Base-by-base conservation (phyloP, 805 yeast genomes). In the Teunomyces tritomae region DNA sequence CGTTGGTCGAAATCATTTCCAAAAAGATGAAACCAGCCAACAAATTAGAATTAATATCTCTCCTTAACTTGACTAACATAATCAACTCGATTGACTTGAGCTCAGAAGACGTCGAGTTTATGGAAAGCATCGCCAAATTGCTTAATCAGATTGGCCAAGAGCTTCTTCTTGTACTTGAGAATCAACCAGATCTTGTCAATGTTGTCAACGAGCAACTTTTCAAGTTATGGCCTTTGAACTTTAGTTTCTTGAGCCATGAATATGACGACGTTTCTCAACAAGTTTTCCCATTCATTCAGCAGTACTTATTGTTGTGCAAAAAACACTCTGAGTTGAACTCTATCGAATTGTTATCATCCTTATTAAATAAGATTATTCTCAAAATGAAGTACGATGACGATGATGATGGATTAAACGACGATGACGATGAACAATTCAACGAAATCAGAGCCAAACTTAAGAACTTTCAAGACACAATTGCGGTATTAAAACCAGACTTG, bases 231-330 rank as follows among this genome's bases (percentile, higher is more conserved):
- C 97, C 97, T 17, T 73, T 83, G 28, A 73, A 87, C 6, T 76
- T 92, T 49, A 76, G 76, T 49, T 88, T 85, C 54, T 76, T 94
- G 61, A 77, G 81, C 28, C 86, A 89, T 63, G 96, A 85, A 53
- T 90, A 85, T 60, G 98, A 94, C 64, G 97, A 94, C 55, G 85
- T 92, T 10, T 82, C 95, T 1, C 74, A 78, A 33, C 96, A 89
- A 63, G 86, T 89, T 5, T 86, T 92, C 59, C 85, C 94, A 7
- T 87, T 89, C 57, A 71, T 94, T 40, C 80, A 87, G 33, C 87
- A 83, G 45, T 90, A 84, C 62, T 71, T 94, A 51, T 68, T 87
- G 8, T 77, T 85, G 39, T 69, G 90, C 54, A 88, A 82, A 68
- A 89, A 82, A 60, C 71, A 69, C 49, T 65, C 71, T 9, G 57